phyloP scores from a whole-genome alignment of 768 basidiomycete genomes.

The Cystofilobasidium ferigula region DNA sequence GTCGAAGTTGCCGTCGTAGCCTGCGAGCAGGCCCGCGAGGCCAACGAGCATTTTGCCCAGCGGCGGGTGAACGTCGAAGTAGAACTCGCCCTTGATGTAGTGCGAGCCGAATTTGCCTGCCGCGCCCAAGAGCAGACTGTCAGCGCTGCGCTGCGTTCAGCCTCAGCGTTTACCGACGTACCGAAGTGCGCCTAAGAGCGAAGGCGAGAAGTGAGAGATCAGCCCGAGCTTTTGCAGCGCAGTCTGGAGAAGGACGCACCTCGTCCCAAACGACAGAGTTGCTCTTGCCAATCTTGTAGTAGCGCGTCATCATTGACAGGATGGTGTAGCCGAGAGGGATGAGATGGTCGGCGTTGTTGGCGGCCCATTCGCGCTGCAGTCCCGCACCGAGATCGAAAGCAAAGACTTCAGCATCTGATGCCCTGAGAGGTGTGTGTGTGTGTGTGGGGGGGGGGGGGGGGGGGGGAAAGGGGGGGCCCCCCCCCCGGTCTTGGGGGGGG shows the following conservation, averaged over 20 bases:
- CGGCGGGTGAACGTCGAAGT: slow-evolving; percentile 98
- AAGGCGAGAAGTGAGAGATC: not conserved
- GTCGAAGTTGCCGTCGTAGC: slow-evolving; percentile 83
- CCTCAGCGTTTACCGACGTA: slow-evolving; percentile 5
- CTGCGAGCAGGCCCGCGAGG: slow-evolving; percentile 75
- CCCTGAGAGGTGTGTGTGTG: too few relatives aligned
- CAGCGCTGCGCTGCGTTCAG: too few relatives aligned
- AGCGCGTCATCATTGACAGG: slow-evolving; percentile 87
- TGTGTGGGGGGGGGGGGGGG: too few relatives aligned
- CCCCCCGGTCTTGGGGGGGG: too few relatives aligned
- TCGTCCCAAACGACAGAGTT: slow-evolving; percentile 94
- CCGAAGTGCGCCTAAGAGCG: slow-evolving; percentile 72
- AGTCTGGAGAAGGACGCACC: slow-evolving; percentile 28
- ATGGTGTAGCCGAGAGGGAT: slow-evolving; percentile 67
- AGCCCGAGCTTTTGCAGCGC: too few relatives aligned
- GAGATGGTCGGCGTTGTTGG: slow-evolving; percentile 37
- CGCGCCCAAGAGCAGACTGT: not conserved
- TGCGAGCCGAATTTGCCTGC: slow-evolving; percentile 78
- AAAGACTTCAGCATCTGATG: too few relatives aligned
- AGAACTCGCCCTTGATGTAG: slow-evolving; percentile 97
- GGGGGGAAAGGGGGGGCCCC: too few relatives aligned
- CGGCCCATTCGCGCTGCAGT: slow-evolving; percentile 33
- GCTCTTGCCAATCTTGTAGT: slow-evolving; percentile 78
- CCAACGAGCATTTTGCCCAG: slow-evolving; percentile 99
- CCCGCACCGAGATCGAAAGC: too few relatives aligned